Evolutionary conservation across 352 stramenopile species (phyloP), one percentile per base, ranked within the genome.

Genomic region (Phytophthora tentaculata): DNA sequence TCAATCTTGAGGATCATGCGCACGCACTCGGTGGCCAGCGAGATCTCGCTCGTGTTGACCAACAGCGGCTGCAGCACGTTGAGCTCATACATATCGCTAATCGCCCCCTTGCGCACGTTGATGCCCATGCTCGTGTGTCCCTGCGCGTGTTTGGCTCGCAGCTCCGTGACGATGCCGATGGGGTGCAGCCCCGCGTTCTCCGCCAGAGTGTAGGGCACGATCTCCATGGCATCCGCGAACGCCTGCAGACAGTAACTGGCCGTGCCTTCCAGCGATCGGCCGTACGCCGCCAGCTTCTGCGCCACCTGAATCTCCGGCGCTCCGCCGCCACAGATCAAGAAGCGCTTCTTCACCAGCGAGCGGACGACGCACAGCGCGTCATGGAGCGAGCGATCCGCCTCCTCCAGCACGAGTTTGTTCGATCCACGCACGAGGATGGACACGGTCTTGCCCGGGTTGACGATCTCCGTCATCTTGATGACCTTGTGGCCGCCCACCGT

Each of bases 1-100:
- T 99, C 98, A 77, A 99, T 99, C 96, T 99, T 99, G 83, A 99
- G 94, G 76, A 99, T 99, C 97, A 99, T 99, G 74, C 93, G 91
- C 53, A 99, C 97, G 71, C 96, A 99, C 82, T 99, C 98, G 41
- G 98, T 98, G 13, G 98, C 98, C 55, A 99, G 88, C 62, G 94
- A 81, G 71, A 99, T 98, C 61, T 98, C 97, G 77, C 92, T 99
- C 53, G 93, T 98, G 73, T 93, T 99, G 35, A 99, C 98, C 45
- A 99, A 81, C 61, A 99, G 86, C 47, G 98, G 98, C 86, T 99
- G 98, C 58, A 99, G 89, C 59, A 99, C 96, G 81, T 98, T 98
- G 61, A 98, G 85, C 64, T 97, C 94, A 85, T 98, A 99, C 96
- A 99, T 99, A 88, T 99, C 95, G 70, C 91, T 97, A 86, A 99